Base-by-base conservation (phyloP, 2,329 filamentous ascomycete genomes). In the Albifimbria verrucaria region DNA sequence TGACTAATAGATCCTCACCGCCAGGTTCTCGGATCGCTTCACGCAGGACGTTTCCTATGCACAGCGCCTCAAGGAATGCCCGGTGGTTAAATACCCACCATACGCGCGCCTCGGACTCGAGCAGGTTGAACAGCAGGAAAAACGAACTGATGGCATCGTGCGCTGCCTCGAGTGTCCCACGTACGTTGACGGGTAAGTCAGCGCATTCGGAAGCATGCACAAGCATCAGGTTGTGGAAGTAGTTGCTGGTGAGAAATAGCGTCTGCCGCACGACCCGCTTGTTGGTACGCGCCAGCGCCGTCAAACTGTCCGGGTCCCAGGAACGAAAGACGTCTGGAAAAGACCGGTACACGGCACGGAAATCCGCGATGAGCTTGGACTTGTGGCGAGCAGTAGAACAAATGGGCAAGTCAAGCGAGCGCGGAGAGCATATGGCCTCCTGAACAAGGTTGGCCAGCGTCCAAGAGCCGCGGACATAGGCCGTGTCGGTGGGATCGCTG, bases 81-180 rank as follows among this genome's bases (percentile, higher is more conserved):
- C 89, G 77, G 65, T 92, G 89, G 66, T 91, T 89, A 59, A 92
- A 90, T 1, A 90, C 88, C 89, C 89, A 93, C 89, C 89, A 92
- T 1, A 92, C 88, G 15, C 85, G 80, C 1, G 88, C 87, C 72
- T 93, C 89, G 17, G 76, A 75, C 59, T 87, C 83, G 56, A 92
- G 85, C 12, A 90, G 72, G 36, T 74, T 76, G 69, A 86, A 89
- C 7, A 92, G 77, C 53, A 91, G 77, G 67, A 92, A 92, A 65
- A 92, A 93, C 1, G 87, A 77, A 44, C 78, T 80, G 46, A 93
- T 82, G 4, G 89, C 89, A 64, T 89, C 87, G 61, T 90, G 85
- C 0, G 89, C 89, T 0, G 88, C 87, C 67, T 92, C 88, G 12
- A 92, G 72, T 3, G 88, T 88, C 4, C 82, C 86, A 18, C 85